Base-by-base conservation (phyloP, 768 basidiomycete species). In the Lactarius hengduanensis region DNA sequence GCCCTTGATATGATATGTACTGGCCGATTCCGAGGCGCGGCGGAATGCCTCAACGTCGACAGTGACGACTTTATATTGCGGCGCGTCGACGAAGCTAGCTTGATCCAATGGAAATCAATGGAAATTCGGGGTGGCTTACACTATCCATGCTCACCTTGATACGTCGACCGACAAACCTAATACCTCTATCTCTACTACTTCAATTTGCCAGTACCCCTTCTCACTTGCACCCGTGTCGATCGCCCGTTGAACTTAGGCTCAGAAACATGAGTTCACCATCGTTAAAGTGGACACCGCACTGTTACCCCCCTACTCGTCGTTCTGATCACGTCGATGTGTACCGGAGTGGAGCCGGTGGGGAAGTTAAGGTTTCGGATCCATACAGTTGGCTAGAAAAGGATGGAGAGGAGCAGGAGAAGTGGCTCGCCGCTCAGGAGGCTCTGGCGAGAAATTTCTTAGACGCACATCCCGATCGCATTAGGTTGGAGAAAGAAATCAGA, bases 351-450 rank as follows among this genome's bases (percentile, higher is more conserved):
- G 74, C 77, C 55, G 76, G 80, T n/a, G 90, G 87, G 28, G 72
- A 85, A 61, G 87, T 92, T 47, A 77, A 77, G 45, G 86, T 94
- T 0, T 75, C 79, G 4, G 88, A 92, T 75, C 90, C 91, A 7
- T 91, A 91, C 77, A 77, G 83, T 54, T 92, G 91, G 90, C 79
- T 94, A 26, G 89, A 92, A 67, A 77, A 83, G 34, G 75, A 86
- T 69, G 80, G 82, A 32, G 76, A 82, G 20, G 89, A 92, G 74
- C 89, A 87, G 0, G 81, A 87, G 58, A 73, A 78, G 45, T 91
- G 89, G 89, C 86, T 80, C 2, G 78, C 82, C 30, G 81, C 79
- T 9, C 90, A 91, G 73, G 85, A 84, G 62, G 73, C 72, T 10
- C 86, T 83, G 70, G 88, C 88, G 18, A 81, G 83, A 41, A 63